Percentiles rank a stretch among this genome's conserved stretches.
Conservation (phyloP, 169 alveolate species). For the Condylostoma magnum region DNA sequence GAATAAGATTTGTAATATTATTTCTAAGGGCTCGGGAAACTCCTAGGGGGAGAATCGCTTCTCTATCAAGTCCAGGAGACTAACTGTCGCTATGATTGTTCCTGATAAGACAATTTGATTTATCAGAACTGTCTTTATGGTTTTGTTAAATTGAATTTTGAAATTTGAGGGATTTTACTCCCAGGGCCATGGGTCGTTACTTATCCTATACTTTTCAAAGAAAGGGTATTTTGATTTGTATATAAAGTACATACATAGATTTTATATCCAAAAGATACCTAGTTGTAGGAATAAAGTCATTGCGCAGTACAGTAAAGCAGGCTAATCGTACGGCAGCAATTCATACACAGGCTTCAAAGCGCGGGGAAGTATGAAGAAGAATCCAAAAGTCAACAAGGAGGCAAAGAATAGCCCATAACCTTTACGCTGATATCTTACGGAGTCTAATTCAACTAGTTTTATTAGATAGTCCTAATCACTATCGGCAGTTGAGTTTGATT, state of each 20-base stretch:
- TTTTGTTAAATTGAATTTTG: slow-evolving; percentile 27
- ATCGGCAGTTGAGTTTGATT: too few species aligned
- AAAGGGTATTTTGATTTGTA: slow-evolving; percentile 53
- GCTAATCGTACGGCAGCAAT: slow-evolving; percentile 10
- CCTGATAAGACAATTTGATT: background rate
- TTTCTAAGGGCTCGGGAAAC: slow-evolving; percentile 46
- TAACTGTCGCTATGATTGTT: background rate
- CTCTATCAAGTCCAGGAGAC: background rate
- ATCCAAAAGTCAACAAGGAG: slow-evolving; percentile 2
- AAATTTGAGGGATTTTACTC: slow-evolving; percentile 20
- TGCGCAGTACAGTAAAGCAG: background rate
- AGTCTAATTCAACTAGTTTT: slow-evolving; percentile 37
- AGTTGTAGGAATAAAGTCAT: slow-evolving; percentile 30
- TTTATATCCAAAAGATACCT: slow-evolving; percentile 10
- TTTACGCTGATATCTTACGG: slow-evolving; percentile 29
- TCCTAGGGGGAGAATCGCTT: slow-evolving; percentile 5
- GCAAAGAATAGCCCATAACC: slow-evolving; percentile 44
- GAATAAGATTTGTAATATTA: slow-evolving; percentile 39
- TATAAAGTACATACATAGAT: slow-evolving; percentile 42
- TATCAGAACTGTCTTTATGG: slow-evolving; percentile 19
- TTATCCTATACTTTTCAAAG: slow-evolving; percentile 61
- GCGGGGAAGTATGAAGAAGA: slow-evolving; percentile 28
- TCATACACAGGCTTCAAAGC: slow-evolving; percentile 12
- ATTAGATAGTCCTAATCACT: slow-evolving; percentile 36
- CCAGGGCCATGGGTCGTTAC: slow-evolving; percentile 59